A percentile compares a stretch with the other conserved stretches of the same genome.
Evolutionary conservation across 2,329 filamentous ascomycete species (phyloP).

Genomic region (Paraphaeosphaeria sporulosa): DNA sequence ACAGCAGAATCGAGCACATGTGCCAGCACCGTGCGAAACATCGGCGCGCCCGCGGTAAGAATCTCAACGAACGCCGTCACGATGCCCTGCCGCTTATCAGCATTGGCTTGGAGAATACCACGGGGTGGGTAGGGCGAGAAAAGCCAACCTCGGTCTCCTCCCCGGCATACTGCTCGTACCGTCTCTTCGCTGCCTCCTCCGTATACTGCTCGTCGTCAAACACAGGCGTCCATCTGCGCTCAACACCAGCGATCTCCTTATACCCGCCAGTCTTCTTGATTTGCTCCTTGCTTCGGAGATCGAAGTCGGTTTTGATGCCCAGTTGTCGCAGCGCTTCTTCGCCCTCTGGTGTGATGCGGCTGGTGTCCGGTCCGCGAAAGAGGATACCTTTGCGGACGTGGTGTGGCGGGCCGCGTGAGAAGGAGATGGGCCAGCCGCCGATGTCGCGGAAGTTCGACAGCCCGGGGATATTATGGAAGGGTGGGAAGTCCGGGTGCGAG

Average conservation of each 20-base stretch:
- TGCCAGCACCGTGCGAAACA: conserved; percentile 65
- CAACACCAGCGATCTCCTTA: conserved; percentile 51
- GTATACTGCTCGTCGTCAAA: conserved; percentile 67
- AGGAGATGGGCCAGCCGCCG: conserved; percentile 30
- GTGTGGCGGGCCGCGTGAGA: neutral
- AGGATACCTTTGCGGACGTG: conserved; percentile 61
- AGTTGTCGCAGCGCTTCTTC: conserved; percentile 49
- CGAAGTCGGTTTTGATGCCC: conserved; percentile 69
- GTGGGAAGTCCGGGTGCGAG: conserved; percentile 22
- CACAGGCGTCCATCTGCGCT: conserved; percentile 68
- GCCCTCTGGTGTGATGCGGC: conserved; percentile 24
- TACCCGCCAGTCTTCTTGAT: conserved; percentile 53
- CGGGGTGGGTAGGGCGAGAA: neutral
- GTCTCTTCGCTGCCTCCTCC: conserved; percentile 66
- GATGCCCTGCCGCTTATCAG: conserved; percentile 57
- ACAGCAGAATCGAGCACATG: conserved; percentile 57
- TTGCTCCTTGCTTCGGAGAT: conserved; percentile 70
- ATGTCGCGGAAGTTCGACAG: conserved; percentile 46
- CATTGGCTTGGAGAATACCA: too few relatives aligned
- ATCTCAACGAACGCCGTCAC: conserved; percentile 69
- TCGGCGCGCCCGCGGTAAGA: conserved; percentile 60
- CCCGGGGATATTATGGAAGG: conserved; percentile 36
- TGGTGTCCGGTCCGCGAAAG: conserved; percentile 73
- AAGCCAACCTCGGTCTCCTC: conserved; percentile 55
- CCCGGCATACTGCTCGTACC: conserved; percentile 67